Conservation (phyloP, 2,329 filamentous ascomycete genomes). For the Sclerotiophoma versabilis region DNA sequence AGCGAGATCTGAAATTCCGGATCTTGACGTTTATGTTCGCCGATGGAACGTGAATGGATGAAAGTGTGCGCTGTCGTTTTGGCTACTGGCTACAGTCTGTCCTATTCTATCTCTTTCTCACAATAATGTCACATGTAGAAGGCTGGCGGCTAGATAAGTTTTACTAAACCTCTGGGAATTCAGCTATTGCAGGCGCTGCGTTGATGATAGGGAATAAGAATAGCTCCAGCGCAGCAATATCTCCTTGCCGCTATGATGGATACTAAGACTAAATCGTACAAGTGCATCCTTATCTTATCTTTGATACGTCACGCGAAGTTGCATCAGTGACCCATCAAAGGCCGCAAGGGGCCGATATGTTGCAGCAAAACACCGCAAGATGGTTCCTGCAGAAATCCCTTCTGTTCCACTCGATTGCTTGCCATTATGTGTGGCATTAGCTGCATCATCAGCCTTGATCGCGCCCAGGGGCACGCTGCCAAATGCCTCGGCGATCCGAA, state of each 20-base stretch:
- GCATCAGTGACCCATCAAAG: constrained; percentile 10
- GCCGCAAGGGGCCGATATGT: constrained; percentile 2
- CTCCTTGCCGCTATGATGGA: neutral
- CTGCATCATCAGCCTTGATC: constrained; percentile 14
- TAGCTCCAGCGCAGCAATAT: neutral
- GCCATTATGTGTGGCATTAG: constrained; percentile 17
- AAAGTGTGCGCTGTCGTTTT: no score
- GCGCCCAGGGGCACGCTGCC: neutral
- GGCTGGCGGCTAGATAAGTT: neutral
- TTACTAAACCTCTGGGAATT: neutral
- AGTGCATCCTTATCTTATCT: constrained; percentile 9
- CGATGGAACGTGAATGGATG: neutral
- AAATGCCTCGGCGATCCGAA: neutral
- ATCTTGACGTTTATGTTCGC: neutral
- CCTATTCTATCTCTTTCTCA: no score
- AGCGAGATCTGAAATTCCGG: neutral
- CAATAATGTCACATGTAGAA: no score
- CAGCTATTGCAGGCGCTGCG: neutral
- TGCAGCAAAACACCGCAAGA: neutral
- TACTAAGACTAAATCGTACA: neutral
- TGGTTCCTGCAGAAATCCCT: constrained; percentile 1
- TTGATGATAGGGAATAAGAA: constrained; percentile 5
- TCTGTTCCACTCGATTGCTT: neutral
- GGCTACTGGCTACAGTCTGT: no score
- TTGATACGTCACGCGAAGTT: constrained; percentile 10